These are phyloP conservation scores for Penicillium subrubescens DNA, from an alignment of 495 filamentous ascomycete genomes.

Conservation along the genomic window DNA sequence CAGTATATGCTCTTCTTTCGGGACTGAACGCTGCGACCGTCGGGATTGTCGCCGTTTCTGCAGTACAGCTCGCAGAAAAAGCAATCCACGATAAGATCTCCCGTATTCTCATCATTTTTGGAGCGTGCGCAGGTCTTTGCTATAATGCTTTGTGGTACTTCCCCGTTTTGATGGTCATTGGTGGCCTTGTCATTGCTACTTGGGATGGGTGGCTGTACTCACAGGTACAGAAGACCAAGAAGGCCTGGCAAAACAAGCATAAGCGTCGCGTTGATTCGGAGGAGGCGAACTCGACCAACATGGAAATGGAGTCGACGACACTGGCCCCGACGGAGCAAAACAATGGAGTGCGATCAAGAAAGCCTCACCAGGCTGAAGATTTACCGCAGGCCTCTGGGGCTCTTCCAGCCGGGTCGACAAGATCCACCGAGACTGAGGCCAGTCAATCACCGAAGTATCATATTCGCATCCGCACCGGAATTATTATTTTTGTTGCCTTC, in stretches of 20 bases:
- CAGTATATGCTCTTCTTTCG: constrained; percentile 74
- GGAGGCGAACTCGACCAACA: constrained; percentile 5
- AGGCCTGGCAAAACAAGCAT: constrained; percentile 24
- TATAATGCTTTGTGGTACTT: constrained; percentile 87
- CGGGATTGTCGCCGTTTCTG: constrained; percentile 77
- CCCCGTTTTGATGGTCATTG: constrained; percentile 67
- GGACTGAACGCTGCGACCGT: constrained; percentile 80
- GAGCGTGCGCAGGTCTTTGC: constrained; percentile 67
- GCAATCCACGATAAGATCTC: constrained; percentile 74
- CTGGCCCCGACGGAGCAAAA: constrained; percentile 7
- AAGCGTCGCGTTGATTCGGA: constrained; percentile 9
- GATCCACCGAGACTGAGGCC: constrained; percentile 4
- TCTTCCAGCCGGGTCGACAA: not conserved
- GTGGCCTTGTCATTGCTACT: constrained; percentile 53
- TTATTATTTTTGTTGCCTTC: constrained; percentile 53
- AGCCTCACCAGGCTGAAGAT: not conserved
- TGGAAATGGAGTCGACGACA: constrained; percentile 11
- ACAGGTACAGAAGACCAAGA: constrained; percentile 28
- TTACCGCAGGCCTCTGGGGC: not conserved
- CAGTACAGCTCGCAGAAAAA: constrained; percentile 72
- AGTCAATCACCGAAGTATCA: constrained; percentile 19
- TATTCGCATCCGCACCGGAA: constrained; percentile 39
- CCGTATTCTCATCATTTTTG: constrained; percentile 68
- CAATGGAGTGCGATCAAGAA: constrained; percentile 20
- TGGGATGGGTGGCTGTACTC: constrained; percentile 63